Base-by-base conservation (phyloP, 257 asterid species). In the Verbascum thapsus region DNA sequence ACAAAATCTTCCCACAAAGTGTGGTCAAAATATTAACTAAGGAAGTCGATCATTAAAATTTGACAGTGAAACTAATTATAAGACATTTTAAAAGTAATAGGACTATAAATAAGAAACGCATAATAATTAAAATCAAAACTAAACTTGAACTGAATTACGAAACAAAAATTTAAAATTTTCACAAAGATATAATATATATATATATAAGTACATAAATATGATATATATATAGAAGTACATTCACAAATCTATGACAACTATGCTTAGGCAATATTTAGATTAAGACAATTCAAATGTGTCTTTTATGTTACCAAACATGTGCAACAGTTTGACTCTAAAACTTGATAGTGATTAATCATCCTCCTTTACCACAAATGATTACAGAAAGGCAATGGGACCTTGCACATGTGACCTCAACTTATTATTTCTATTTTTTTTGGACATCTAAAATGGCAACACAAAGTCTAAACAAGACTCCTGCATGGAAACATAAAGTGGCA, bases 401-500 rank as follows among this genome's bases (percentile, higher is more conserved):
- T 65, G 78, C 78, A 74, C 79, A 76, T 54, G 56, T 60, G 77
- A 68, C 18, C 40, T 18, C 58, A 57, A 34, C 23, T 7, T 18
- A 6, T 10, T 22, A 10, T 23, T 39, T 42, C 26, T 30, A 73
- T 71, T 52, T 52, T 45, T 37, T 44, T 17, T 58, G 63, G 78
- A 71, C 61, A 70, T 57, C 76, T 64, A 67, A 67, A 74, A 16
- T 41, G 71, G 53, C 55, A 73, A 49, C 75, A 74, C 41, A 70
- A 18, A 34, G 48, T 54, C 70, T 38, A 68, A 34, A 72, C n/a
- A 67, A 48, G 85, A 80, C 80, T 72, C 88, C 86, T 75, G 47
- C 70, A 67, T 72, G 78, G 95, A 76, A 79, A 83, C 91, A 81
- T 61, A 56, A 66, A 71, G 55, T 5, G n/a, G n/a, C n/a, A n/a